Evolutionary conservation across 139 green algal species (phyloP), one percentile per base, ranked within the genome.

Genomic region (Chlamydomonas schloesseri): DNA sequence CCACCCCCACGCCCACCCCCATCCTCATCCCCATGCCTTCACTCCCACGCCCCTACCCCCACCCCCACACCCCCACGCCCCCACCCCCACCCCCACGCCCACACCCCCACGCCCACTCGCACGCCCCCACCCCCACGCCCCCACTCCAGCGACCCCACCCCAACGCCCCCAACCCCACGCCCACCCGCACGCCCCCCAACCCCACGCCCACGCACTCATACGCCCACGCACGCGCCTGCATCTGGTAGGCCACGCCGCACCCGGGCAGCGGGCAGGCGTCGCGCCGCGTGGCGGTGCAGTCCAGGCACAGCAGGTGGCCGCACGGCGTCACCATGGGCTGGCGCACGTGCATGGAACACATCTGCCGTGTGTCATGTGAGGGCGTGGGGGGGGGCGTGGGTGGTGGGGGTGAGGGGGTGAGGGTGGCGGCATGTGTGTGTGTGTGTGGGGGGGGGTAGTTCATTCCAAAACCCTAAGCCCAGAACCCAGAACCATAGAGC

Each of bases 241-340:
- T 96, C 9, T 34, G 36, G 91, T 97, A 98, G 2, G 88, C 58
- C 65, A 55, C 50, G 0, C 57, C 46, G 87, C 96, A 98, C n/a
- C 23, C 37, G 1, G 86, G 81, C 67, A 94, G 60, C 26, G 90
- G 89, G 87, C 91, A 96, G 13, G 20, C 1, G 58, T 80, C 78
- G 20, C 88, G 31, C 42, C 72, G 72, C 29, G 60, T 37, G 3
- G 88, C 81, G 8, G 91, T 89, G 85, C 97, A 99, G 81, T 95
- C 93, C 3, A 96, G 77, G 90, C 97, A 99, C 62, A 96, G 83
- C 58, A 99, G 58, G 90, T 98, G 96, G 21, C 85, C 94, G 84
- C 97, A 99, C 46, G 97, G 97, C 0, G 96, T 98, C 18, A 97
- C 92, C n/a, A 99, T 60, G 17, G 93, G 93, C 76, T 84, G 84